Percentiles rank a stretch among this genome's conserved stretches.
These are phyloP conservation scores for Cetradonia linearis DNA, from an alignment of 495 filamentous ascomycete species.

Conservation along the genomic window DNA sequence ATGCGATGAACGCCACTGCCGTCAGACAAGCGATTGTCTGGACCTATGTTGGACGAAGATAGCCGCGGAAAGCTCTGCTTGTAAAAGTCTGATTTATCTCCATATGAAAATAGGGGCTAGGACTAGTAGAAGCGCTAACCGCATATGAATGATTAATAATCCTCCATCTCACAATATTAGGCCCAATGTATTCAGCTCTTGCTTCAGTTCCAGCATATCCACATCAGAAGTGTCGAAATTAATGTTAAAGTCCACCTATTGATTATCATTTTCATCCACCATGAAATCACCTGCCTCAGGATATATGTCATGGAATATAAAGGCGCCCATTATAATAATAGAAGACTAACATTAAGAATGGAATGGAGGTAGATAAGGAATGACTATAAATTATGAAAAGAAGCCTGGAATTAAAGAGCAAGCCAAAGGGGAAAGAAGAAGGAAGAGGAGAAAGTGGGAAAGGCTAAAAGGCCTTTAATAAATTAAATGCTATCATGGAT, in stretches of 20 bases:
- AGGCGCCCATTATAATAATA: conserved; percentile 11
- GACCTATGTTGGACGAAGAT: no score
- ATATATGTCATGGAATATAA: conserved; percentile 10
- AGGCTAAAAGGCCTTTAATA: conserved; percentile 4
- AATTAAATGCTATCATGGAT: background rate
- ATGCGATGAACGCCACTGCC: no score
- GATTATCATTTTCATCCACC: conserved; percentile 18
- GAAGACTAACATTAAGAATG: conserved; percentile 8
- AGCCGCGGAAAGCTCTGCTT: no score
- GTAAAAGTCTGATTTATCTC: no score
- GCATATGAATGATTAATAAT: no score
- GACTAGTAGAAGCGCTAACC: no score
- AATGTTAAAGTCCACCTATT: conserved; percentile 19
- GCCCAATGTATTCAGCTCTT: conserved; percentile 19
- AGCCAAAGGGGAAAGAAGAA: conserved; percentile 1
- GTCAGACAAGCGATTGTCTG: no score
- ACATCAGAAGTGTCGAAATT: conserved; percentile 8
- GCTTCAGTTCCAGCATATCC: conserved; percentile 17
- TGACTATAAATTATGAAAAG: background rate
- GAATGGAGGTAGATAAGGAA: conserved; percentile 4
- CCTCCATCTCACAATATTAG: no score
- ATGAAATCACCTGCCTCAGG: conserved; percentile 19
- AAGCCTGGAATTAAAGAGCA: background rate
- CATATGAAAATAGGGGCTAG: no score
- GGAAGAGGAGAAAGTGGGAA: conserved; percentile 11